Percentiles rank a stretch among this genome's conserved stretches.
Evolutionary conservation across 1,139 yeast genomes (phyloP).

Genomic region (Magnusiomyces ingens): DNA sequence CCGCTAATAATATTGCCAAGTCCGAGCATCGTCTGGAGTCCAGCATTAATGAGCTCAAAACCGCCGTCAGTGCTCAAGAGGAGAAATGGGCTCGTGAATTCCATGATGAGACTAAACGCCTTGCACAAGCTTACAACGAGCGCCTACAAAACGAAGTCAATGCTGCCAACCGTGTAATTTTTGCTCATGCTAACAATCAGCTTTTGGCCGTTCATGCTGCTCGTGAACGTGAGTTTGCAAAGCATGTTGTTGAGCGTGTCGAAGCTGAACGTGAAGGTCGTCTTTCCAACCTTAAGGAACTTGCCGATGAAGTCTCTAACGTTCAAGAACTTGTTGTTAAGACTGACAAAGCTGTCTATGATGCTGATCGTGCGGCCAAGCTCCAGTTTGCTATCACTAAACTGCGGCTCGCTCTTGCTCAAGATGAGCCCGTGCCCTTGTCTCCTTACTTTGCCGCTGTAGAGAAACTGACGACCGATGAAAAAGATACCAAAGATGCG

Average conservation of each 20-base stretch:
- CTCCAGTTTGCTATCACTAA: constrained; percentile 52
- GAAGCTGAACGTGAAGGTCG: constrained; percentile 81
- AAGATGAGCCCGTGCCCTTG: constrained; percentile 34
- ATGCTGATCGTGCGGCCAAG: constrained; percentile 50
- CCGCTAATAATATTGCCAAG: constrained; percentile 21
- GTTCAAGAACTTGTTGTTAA: constrained; percentile 54
- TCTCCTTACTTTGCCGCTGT: constrained; percentile 34
- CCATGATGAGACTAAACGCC: constrained; percentile 54
- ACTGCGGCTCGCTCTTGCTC: constrained; percentile 44
- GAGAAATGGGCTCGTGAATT: constrained; percentile 51
- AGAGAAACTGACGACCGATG: constrained; percentile 25
- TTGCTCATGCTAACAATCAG: constrained; percentile 72
- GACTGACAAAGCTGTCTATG: constrained; percentile 51
- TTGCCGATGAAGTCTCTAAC: constrained; percentile 50
- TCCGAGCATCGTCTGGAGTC: constrained; percentile 25
- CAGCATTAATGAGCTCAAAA: constrained; percentile 29
- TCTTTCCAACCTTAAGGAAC: constrained; percentile 57
- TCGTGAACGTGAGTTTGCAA: constrained; percentile 65
- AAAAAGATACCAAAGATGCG: constrained; percentile 40
- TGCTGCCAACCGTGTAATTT: constrained; percentile 60
- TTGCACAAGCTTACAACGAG: constrained; percentile 56
- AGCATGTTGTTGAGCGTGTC: constrained; percentile 54
- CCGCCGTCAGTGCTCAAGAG: constrained; percentile 42
- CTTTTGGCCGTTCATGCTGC: constrained; percentile 64
- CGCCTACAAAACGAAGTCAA: constrained; percentile 61